Conservation (phyloP, 2,329 filamentous ascomycete species). For the Coleophoma cylindrospora region DNA sequence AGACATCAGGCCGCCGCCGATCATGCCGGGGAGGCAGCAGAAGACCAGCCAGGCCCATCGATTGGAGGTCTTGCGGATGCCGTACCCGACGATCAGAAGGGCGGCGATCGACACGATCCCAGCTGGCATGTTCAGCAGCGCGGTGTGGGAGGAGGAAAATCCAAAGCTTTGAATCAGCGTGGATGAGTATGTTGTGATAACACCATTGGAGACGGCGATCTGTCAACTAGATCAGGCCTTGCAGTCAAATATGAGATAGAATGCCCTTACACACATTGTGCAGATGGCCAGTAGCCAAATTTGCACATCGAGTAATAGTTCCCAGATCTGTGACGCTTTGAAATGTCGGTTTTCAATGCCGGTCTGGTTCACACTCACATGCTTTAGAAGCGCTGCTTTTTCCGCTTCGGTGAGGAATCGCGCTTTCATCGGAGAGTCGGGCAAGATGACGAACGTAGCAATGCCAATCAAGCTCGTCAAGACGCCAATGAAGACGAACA, state of each 20-base stretch:
- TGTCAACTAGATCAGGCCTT: conserved; percentile 18
- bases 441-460: conserved; percentile 36
- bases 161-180: conserved; percentile 45
- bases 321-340: conserved; percentile 40
- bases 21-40: conserved; percentile 39
- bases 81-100: conserved; percentile 41
- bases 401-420: conserved; percentile 31
- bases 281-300: conserved; percentile 44
- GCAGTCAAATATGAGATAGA: too few relatives aligned
- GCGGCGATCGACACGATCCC: conserved; percentile 47
- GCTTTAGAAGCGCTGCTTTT: conserved; percentile 41
- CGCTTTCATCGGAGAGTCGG: conserved; percentile 42
- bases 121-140: conserved; percentile 50
- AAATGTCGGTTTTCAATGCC: conserved; percentile 46
- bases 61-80: conserved; percentile 40
- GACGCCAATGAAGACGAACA: conserved; percentile 45
- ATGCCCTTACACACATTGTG: conserved; percentile 38
- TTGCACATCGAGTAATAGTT: conserved; percentile 45
- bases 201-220: conserved; percentile 46
- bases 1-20: conserved; percentile 42
- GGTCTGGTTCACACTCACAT: conserved; percentile 49
- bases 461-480: conserved; percentile 38
- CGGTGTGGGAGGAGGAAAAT: conserved; percentile 37
- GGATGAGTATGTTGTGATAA: conserved; percentile 49
- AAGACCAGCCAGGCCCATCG: conserved; percentile 45